Percentiles rank a stretch among this genome's conserved stretches.
These are phyloP conservation scores for Phanerodontia chrysosporium DNA, from an alignment of 768 basidiomycete species.

Conservation along the genomic window DNA sequence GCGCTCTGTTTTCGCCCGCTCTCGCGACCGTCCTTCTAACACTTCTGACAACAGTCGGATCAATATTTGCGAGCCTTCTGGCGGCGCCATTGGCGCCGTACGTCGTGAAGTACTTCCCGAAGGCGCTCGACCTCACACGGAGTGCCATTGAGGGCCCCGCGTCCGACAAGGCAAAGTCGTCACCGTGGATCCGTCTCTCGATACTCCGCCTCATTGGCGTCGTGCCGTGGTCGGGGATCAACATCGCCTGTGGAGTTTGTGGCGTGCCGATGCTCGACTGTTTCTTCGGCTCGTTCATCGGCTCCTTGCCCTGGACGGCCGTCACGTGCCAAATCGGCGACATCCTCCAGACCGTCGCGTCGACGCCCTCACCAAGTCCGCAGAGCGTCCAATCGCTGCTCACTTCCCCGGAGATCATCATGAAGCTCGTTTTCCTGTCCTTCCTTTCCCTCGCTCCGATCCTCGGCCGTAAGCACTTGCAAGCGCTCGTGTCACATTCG, in stretches of 20 bases:
- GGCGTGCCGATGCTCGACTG: slow-evolving; percentile 75
- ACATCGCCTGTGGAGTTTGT: slow-evolving; percentile 92
- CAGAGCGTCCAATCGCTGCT: slow-evolving; percentile 85
- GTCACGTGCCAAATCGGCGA: slow-evolving; percentile 90
- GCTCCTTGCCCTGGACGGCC: slow-evolving; percentile 84
- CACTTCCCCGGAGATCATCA: slow-evolving; percentile 74
- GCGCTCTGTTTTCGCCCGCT: slow-evolving; percentile 79
- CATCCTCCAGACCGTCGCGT: slow-evolving; percentile 80
- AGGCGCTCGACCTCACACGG: slow-evolving; percentile 81
- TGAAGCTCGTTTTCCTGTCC: slow-evolving; percentile 80
- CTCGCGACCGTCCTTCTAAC: slow-evolving; percentile 81
- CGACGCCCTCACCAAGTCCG: slow-evolving; percentile 61
- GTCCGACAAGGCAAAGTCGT: slow-evolving; percentile 33
- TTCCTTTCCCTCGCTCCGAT: slow-evolving; percentile 86
- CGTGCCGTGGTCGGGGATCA: slow-evolving; percentile 96
- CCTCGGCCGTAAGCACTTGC: slow-evolving; percentile 64
- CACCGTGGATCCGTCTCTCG: slow-evolving; percentile 79
- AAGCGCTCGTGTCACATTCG: slow-evolving; percentile 44
- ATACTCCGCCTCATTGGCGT: slow-evolving; percentile 88
- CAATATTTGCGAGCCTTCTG: slow-evolving; percentile 74
- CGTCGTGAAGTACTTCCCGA: slow-evolving; percentile 76
- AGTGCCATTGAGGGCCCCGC: slow-evolving; percentile 70
- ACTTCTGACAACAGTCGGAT: slow-evolving; percentile 82
- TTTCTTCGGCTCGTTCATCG: slow-evolving; percentile 78
- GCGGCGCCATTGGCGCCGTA: slow-evolving; percentile 82